These are phyloP conservation scores for Boletus vinaceobasis DNA, from an alignment of 768 basidiomycete species.

Conservation along the genomic window DNA sequence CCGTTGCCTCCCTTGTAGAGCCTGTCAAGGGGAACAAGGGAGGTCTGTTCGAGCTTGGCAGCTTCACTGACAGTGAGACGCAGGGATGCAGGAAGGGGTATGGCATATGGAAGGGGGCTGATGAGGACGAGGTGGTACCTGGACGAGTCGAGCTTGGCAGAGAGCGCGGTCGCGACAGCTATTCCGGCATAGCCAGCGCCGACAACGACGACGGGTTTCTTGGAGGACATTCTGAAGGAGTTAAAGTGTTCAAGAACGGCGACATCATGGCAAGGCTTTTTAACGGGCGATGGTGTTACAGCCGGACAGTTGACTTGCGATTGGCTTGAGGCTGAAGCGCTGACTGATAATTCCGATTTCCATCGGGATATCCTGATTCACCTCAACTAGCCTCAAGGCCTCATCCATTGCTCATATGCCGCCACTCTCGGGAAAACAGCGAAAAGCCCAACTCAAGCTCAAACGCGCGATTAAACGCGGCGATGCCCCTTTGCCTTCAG, in stretches of 20 bases:
- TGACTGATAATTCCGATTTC: not conserved
- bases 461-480: constrained; percentile 87
- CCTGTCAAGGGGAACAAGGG: constrained; percentile 51
- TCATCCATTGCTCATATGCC: constrained; percentile 13
- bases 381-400: no score
- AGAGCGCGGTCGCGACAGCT: constrained; percentile 44
- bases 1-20: constrained; percentile 48
- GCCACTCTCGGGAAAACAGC: constrained; percentile 54
- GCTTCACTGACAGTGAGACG: constrained; percentile 46
- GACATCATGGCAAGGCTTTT: not conserved
- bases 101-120: constrained; percentile 46
- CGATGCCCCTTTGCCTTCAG: constrained; percentile 44
- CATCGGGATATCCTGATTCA: not conserved
- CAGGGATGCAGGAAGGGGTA: constrained; percentile 48
- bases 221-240: constrained; percentile 7
- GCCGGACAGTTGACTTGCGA: not conserved
- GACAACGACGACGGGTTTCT: constrained; percentile 49
- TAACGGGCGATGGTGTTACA: not conserved
- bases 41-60: constrained; percentile 39
- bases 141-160: constrained; percentile 44
- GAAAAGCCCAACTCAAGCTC: constrained; percentile 68
- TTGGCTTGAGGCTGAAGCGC: no score
- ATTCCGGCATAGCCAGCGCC: constrained; percentile 52
- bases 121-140: constrained; percentile 55
- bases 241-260: not conserved